Conservation (phyloP, 495 filamentous ascomycete species). For the Neurospora pannonica region DNA sequence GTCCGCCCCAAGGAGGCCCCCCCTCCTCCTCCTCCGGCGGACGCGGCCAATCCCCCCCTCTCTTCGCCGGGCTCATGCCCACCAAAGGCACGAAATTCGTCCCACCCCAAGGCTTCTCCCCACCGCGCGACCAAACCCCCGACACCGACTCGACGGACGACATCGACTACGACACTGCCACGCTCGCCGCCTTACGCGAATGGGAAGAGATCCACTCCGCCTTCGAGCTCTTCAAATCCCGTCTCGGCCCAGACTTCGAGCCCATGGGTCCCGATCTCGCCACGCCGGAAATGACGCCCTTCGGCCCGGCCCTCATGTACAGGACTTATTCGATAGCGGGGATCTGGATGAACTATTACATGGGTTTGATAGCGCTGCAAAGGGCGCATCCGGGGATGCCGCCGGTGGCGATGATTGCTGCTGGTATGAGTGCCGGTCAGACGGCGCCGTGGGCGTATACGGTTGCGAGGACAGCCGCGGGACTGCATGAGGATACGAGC, state of each 20-base stretch:
- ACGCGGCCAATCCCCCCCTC: slow-evolving; percentile 25
- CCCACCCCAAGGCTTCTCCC: slow-evolving; percentile 50
- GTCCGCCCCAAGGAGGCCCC: too few relatives aligned
- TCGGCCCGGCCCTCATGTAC: slow-evolving; percentile 75
- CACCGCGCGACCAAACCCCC: slow-evolving; percentile 28
- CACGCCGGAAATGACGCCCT: slow-evolving; percentile 51
- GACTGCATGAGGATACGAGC: slow-evolving; percentile 58
- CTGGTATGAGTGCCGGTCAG: slow-evolving; percentile 56
- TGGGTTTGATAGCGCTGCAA: slow-evolving; percentile 66
- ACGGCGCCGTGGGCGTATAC: slow-evolving; percentile 62
- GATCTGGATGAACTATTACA: slow-evolving; percentile 77
- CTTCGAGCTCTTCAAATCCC: slow-evolving; percentile 52
- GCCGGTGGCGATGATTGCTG: slow-evolving; percentile 78
- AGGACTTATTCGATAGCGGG: slow-evolving; percentile 77
- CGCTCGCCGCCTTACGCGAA: slow-evolving; percentile 61
- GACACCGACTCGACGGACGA: slow-evolving; percentile 22
- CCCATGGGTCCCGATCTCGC: slow-evolving; percentile 68
- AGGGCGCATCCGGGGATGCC: slow-evolving; percentile 84
- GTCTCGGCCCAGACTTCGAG: slow-evolving; percentile 67
- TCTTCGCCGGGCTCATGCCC: slow-evolving; percentile 59
- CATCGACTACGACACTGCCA: slow-evolving; percentile 50
- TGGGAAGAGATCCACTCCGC: slow-evolving; percentile 69
- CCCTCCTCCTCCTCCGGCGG: slow-evolving; percentile 6
- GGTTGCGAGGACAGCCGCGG: slow-evolving; percentile 74
- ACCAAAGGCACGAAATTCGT: slow-evolving; percentile 33